Evolutionary conservation across 148 eudicot genomes (phyloP).

Genomic region (Camellia lanceoleosa): DNA sequence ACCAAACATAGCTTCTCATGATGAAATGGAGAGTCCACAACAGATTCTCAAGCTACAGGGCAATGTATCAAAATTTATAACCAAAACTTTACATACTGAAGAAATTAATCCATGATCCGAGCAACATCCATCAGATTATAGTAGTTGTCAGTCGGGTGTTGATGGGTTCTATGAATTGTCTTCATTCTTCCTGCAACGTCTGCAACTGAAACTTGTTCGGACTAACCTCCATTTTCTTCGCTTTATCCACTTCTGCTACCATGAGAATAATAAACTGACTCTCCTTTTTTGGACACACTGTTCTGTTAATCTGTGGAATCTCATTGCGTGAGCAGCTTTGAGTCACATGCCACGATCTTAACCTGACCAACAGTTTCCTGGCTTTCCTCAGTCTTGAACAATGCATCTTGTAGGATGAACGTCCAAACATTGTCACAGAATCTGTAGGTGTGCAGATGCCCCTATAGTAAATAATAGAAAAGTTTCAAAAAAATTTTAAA

Average conservation of each 20-base stretch:
- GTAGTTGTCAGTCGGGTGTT: background rate
- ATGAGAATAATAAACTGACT: background rate
- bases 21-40: background rate
- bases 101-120: background rate
- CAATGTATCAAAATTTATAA: background rate
- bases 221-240: background rate
- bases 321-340: conserved; percentile 78
- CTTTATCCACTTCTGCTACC: background rate
- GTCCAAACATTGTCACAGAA: conserved; percentile 98
- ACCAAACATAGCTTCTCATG: background rate
- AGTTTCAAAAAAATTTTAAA: no score
- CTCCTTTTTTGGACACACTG: background rate
- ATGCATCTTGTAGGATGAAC: conserved; percentile 74
- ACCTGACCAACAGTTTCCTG: conserved; percentile 64
- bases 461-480: conserved; percentile 39
- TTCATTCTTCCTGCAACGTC: background rate
- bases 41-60: background rate
- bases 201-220: conserved; percentile 5
- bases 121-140: background rate
- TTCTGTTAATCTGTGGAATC: background rate
- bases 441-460: conserved; percentile 92
- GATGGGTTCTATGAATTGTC: background rate
- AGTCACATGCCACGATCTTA: conserved; percentile 92
- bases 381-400: conserved; percentile 63
- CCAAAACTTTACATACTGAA: background rate